Conservation (phyloP, 192 early-diverging fungal genomes). For the Backusella mclennaniae region DNA sequence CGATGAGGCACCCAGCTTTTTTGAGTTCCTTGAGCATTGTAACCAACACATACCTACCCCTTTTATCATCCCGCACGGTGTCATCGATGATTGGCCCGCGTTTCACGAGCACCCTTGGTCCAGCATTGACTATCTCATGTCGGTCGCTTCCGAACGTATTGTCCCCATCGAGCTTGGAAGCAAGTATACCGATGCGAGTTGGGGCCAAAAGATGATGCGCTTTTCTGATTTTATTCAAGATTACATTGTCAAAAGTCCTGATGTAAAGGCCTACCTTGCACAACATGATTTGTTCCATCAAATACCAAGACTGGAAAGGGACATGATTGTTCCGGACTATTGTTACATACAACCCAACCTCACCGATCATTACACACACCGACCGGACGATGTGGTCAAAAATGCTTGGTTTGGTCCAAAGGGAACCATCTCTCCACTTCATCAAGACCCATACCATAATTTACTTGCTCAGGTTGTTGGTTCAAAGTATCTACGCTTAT, state of each 20-base stretch:
- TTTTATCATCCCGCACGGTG: constrained; percentile 48
- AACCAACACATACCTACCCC: constrained; percentile 30
- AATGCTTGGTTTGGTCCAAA: constrained; percentile 85
- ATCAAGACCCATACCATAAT: constrained; percentile 81
- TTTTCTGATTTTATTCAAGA: constrained; percentile 69
- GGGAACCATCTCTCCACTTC: constrained; percentile 82
- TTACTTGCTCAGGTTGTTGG: constrained; percentile 85
- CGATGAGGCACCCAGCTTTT: constrained; percentile 14
- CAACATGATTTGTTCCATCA: constrained; percentile 86
- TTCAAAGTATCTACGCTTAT: constrained; percentile 73
- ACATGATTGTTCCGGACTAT: constrained; percentile 80
- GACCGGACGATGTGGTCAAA: constrained; percentile 44
- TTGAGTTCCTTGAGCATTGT: constrained; percentile 18
- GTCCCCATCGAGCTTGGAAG: constrained; percentile 84
- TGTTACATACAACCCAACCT: constrained; percentile 43
- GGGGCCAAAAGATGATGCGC: constrained; percentile 72
- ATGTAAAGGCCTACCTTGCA: constrained; percentile 67
- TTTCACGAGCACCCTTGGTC: constrained; percentile 56
- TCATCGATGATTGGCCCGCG: constrained; percentile 70
- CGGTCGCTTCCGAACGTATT: constrained; percentile 61
- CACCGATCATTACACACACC: constrained; percentile 18
- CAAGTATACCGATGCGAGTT: constrained; percentile 73
- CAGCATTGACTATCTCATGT: constrained; percentile 56
- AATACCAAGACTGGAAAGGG: constrained; percentile 62
- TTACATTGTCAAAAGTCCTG: constrained; percentile 25